Conservation (phyloP, 2,329 filamentous ascomycete genomes). For the Colletotrichum magnum region DNA sequence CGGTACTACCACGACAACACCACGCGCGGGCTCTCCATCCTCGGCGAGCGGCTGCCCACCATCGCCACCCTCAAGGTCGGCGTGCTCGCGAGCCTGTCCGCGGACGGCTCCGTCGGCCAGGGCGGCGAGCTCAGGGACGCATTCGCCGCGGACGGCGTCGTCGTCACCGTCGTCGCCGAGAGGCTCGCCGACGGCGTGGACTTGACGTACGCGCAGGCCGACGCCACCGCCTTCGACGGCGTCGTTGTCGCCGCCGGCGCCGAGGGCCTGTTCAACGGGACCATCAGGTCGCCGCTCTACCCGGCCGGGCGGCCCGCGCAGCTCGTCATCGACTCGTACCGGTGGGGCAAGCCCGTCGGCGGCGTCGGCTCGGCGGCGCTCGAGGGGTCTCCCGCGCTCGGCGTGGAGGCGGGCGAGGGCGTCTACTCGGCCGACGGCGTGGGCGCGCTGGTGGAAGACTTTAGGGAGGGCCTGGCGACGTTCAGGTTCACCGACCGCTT, state of each 20-base stretch:
- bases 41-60: constrained; percentile 69
- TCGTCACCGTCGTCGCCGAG: constrained; percentile 74
- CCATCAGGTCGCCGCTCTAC: constrained; percentile 67
- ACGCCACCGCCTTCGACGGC: constrained; percentile 74
- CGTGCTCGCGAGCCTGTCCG: constrained; percentile 66
- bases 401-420: constrained; percentile 59
- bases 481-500: constrained; percentile 79
- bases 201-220: constrained; percentile 75
- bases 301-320: constrained; percentile 74
- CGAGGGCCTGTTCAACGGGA: constrained; percentile 63
- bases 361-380: constrained; percentile 63
- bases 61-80: constrained; percentile 76
- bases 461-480: constrained; percentile 72
- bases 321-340: constrained; percentile 74
- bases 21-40: constrained; percentile 73
- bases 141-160: constrained; percentile 66
- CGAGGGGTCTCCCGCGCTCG: constrained; percentile 40
- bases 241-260: constrained; percentile 72
- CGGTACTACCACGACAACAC: constrained; percentile 79
- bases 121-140: constrained; percentile 64
- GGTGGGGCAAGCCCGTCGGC: constrained; percentile 79
- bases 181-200: constrained; percentile 67
- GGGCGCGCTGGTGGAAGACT: constrained; percentile 55
- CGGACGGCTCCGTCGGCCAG: constrained; percentile 60
- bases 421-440: constrained; percentile 56